phyloP scores from a whole-genome alignment of 495 filamentous ascomycete species.

The Halenospora varia region DNA sequence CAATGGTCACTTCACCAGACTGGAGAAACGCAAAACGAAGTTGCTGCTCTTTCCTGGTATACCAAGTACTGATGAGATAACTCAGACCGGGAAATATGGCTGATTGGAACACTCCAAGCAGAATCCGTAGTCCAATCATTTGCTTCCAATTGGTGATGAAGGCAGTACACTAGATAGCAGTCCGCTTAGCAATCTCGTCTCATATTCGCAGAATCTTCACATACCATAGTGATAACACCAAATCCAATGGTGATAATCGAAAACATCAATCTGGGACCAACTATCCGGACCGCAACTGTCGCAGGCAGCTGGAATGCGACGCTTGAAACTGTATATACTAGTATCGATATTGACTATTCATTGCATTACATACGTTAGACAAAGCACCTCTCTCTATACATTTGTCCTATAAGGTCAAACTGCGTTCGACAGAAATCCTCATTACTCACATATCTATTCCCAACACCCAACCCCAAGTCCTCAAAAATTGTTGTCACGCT shows the following conservation, averaged over 20 bases:
- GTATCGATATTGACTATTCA: slow-evolving; percentile 67
- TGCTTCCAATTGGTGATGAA: slow-evolving; percentile 67
- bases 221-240: slow-evolving; percentile 63
- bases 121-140: slow-evolving; percentile 68
- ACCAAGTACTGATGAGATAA: slow-evolving; percentile 71
- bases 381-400: too few relatives aligned
- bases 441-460: slow-evolving; percentile 27
- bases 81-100: slow-evolving; percentile 71
- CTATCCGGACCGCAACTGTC: slow-evolving; percentile 62
- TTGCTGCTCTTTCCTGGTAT: slow-evolving; percentile 68
- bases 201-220: too few relatives aligned
- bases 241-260: slow-evolving; percentile 62
- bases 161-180: slow-evolving; percentile 47
- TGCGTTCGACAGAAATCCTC: too few relatives aligned
- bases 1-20: slow-evolving; percentile 59
- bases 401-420: too few relatives aligned
- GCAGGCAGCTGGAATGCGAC: slow-evolving; percentile 73
- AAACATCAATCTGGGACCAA: slow-evolving; percentile 70
- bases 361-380: slow-evolving; percentile 33
- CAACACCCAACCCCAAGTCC: slow-evolving; percentile 55
- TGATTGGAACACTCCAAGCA: slow-evolving; percentile 65
- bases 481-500: slow-evolving; percentile 69
- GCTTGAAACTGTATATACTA: slow-evolving; percentile 74
- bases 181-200: background rate
- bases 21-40: slow-evolving; percentile 72